These are phyloP conservation scores for Lathyrus aphaca DNA, from an alignment of 306 rosid genomes.

Conservation along the genomic window DNA sequence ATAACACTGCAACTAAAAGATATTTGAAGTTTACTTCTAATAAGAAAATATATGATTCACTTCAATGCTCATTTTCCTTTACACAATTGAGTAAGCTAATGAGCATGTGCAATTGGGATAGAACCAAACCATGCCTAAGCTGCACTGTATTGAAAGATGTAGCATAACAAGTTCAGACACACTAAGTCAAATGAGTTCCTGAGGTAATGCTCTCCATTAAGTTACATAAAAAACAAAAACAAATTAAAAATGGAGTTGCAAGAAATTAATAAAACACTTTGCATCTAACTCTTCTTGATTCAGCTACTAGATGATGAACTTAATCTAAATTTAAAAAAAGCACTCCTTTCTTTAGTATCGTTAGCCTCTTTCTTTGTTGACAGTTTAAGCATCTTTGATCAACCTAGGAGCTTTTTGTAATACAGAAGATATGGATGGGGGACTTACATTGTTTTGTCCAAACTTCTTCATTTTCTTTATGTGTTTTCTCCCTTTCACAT, in stretches of 20 bases:
- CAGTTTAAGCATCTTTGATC: constrained; percentile 22
- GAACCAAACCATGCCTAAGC: too few relatives aligned
- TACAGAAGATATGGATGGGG: background rate
- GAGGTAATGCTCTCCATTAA: background rate
- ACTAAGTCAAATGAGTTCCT: background rate
- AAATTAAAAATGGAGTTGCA: constrained; percentile 1
- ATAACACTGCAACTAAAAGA: too few relatives aligned
- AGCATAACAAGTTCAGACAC: background rate
- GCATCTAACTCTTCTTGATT: background rate
- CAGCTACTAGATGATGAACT: background rate
- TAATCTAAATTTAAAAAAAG: background rate
- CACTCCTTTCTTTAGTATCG: constrained; percentile 6
- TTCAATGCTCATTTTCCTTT: too few relatives aligned
- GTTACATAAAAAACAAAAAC: background rate
- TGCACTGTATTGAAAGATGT: background rate
- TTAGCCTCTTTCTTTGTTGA: constrained; percentile 20
- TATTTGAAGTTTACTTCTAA: too few relatives aligned
- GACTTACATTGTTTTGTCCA: background rate
- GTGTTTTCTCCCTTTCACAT: constrained; percentile 56
- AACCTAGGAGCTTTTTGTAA: constrained; percentile 19
- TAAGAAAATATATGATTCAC: too few relatives aligned
- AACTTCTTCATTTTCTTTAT: constrained; percentile 6
- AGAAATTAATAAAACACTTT: background rate
- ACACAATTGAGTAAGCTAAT: background rate
- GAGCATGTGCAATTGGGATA: too few relatives aligned